Conservation (phyloP, 2,329 filamentous ascomycete genomes). For the Penicillium decumbens region DNA sequence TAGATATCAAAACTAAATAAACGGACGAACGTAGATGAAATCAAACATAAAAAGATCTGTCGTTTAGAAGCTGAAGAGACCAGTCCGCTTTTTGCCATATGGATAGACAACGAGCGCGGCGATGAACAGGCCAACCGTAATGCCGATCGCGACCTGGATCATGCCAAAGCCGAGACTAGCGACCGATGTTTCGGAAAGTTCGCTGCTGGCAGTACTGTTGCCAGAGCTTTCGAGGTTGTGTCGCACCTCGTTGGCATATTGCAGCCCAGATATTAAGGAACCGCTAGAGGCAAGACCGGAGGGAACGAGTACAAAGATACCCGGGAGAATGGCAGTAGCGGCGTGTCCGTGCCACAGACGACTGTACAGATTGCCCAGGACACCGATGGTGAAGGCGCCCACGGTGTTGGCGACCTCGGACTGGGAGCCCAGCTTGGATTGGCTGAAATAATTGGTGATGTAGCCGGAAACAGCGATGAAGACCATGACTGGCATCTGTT, state of each 20-base stretch:
- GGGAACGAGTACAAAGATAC: conserved; percentile 71
- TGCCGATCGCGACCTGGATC: conserved; percentile 49
- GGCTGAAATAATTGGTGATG: conserved; percentile 71
- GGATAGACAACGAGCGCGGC: conserved; percentile 48
- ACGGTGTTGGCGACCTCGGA: conserved; percentile 74
- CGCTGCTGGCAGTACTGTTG: conserved; percentile 18
- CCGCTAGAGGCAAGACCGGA: conserved; percentile 58
- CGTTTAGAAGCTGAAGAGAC: conserved; percentile 44
- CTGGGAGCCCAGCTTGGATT: conserved; percentile 63
- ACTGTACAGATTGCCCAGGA: conserved; percentile 75
- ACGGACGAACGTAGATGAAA: neutral
- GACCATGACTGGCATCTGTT: conserved; percentile 73
- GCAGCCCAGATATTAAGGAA: conserved; percentile 55
- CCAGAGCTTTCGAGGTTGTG: conserved; percentile 25
- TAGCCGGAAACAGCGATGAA: conserved; percentile 71
- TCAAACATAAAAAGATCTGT: neutral
- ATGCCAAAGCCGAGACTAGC: conserved; percentile 49
- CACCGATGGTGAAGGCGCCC: conserved; percentile 72
- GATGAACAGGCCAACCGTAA: conserved; percentile 48
- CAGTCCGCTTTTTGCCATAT: conserved; percentile 47
- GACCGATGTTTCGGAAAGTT: conserved; percentile 35
- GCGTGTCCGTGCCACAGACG: conserved; percentile 71
- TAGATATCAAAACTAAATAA: neutral
- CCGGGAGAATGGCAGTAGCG: conserved; percentile 79
- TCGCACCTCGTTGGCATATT: conserved; percentile 53